Evolutionary conservation across 2,329 filamentous ascomycete genomes (phyloP).

Genomic region (Pseudogymnoascus sp.): DNA sequence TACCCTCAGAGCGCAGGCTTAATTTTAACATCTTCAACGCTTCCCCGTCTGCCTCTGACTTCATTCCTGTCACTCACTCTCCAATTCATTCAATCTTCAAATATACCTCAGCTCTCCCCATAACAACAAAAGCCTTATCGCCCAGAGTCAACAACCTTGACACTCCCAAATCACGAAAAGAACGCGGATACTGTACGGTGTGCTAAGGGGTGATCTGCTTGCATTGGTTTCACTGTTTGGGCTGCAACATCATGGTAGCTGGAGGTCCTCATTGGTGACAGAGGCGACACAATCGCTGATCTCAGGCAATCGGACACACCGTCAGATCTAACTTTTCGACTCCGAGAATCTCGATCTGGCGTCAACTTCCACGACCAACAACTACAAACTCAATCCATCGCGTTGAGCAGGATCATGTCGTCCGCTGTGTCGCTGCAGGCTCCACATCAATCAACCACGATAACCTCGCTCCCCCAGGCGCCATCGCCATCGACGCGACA

Average conservation of each 20-base stretch:
- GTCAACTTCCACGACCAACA: background rate
- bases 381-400: background rate
- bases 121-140: background rate
- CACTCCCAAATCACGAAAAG: background rate
- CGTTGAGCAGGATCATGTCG: conserved; percentile 43
- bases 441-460: conserved; percentile 43
- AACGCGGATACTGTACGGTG: background rate
- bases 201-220: background rate
- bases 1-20: background rate
- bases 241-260: conserved; percentile 36
- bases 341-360: background rate
- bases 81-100: background rate
- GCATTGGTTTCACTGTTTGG: conserved; percentile 7
- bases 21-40: conserved; percentile 7
- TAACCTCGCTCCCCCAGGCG: conserved; percentile 39
- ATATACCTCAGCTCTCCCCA: background rate
- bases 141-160: background rate
- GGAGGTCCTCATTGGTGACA: conserved; percentile 32
- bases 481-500: conserved; percentile 42
- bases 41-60: background rate
- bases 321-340: background rate
- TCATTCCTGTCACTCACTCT: background rate
- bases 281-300: conserved; percentile 24
- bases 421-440: conserved; percentile 56
- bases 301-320: background rate